phyloP scores from a whole-genome alignment of 352 stramenopile species.

The Phytophthora macrochlamydospora region DNA sequence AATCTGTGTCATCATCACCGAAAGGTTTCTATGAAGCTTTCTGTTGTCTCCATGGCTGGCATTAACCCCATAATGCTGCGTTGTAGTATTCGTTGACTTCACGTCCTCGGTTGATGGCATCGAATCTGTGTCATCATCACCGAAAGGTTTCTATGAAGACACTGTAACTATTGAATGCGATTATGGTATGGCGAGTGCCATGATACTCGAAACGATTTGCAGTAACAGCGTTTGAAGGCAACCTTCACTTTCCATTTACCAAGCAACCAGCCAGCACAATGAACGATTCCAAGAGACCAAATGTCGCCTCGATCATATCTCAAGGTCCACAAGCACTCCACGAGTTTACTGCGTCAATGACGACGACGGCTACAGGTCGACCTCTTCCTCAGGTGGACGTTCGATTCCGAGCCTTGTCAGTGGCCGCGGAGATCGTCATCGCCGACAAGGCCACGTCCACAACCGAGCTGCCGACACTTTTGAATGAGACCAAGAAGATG shows the following conservation, averaged over 20 bases:
- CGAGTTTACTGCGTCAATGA: slow-evolving; percentile 23
- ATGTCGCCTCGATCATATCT: slow-evolving; percentile 12
- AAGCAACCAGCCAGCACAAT: slow-evolving; percentile 2
- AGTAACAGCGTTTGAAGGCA: neutral
- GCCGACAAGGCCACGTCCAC: slow-evolving; percentile 18
- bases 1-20: neutral
- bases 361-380: slow-evolving; percentile 26
- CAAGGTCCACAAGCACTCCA: slow-evolving; percentile 34
- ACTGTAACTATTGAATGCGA: neutral
- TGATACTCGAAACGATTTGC: neutral
- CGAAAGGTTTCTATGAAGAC: neutral
- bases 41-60: too few relatives aligned
- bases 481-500: slow-evolving; percentile 28
- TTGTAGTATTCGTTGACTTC: too few relatives aligned
- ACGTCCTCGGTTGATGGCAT: neutral
- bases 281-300: neutral
- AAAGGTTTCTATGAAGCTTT: neutral
- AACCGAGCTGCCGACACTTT: slow-evolving; percentile 41
- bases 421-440: slow-evolving; percentile 24
- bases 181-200: neutral
- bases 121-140: neutral
- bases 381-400: slow-evolving; percentile 38
- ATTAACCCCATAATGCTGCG: too few relatives aligned
- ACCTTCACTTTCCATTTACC: neutral
- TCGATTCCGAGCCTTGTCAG: slow-evolving; percentile 22